A percentile compares a stretch with the other conserved stretches of the same genome.
phyloP scores from a whole-genome alignment of 2,329 filamentous ascomycete species.

The Neurospora crassa region DNA sequence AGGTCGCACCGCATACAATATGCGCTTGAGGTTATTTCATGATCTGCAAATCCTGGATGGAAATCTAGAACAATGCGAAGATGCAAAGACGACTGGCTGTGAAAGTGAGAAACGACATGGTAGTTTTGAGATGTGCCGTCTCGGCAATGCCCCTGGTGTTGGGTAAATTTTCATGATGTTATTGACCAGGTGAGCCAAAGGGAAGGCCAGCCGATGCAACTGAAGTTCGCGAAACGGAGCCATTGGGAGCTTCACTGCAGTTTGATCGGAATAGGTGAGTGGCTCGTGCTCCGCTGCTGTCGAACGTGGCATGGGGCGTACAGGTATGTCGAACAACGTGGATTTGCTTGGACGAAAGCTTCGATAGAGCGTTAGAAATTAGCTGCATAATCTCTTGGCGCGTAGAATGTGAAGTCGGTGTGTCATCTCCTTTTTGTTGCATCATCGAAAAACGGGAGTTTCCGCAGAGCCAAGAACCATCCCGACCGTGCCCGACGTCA shows the following conservation, averaged over 20 bases:
- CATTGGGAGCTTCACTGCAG: not conserved
- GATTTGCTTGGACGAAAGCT: not conserved
- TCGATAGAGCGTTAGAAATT: not conserved
- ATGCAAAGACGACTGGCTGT: not conserved
- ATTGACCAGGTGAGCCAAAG: not conserved
- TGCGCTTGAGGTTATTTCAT: not conserved
- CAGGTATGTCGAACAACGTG: not conserved
- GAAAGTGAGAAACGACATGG: not conserved
- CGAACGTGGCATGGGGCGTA: not conserved
- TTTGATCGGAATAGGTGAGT: not conserved
- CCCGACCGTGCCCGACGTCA: not conserved
- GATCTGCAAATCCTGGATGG: not conserved
- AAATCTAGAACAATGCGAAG: not conserved
- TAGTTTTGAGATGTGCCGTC: not conserved
- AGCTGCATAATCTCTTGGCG: not conserved
- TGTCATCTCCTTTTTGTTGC: not conserved
- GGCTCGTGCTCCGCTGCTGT: not conserved
- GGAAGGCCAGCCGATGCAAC: not conserved
- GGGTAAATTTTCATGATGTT: not conserved
- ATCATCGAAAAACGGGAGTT: not conserved
- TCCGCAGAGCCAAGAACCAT: not conserved
- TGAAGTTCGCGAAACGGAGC: not conserved
- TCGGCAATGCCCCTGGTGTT: not conserved
- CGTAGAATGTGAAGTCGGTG: not conserved
- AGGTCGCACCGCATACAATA: not conserved